Conservation (phyloP, 1,139 yeast species). For the Debaryomycetaceae sp. region DNA sequence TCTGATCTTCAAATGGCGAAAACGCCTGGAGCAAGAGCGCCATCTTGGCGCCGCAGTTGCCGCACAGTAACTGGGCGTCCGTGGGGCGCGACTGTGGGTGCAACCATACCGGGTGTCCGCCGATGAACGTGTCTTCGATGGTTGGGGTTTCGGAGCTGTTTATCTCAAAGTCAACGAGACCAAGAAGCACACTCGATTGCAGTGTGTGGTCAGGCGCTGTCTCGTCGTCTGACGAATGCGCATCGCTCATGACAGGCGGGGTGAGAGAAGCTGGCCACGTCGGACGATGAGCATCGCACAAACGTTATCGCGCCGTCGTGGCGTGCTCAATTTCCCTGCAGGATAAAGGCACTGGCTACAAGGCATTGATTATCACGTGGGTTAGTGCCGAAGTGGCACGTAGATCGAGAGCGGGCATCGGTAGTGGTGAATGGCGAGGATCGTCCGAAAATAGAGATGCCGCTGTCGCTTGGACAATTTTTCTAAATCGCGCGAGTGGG, state of each 20-base stretch:
- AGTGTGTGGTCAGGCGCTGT: conserved; percentile 19
- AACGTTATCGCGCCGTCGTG: too few relatives aligned
- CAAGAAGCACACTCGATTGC: conserved; percentile 43
- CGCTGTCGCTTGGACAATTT: too few relatives aligned
- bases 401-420: too few relatives aligned
- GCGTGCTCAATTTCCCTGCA: too few relatives aligned
- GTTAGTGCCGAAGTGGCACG: too few relatives aligned
- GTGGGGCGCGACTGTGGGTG: conserved; percentile 54
- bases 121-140: conserved; percentile 72
- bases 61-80: conserved; percentile 52
- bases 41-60: conserved; percentile 57
- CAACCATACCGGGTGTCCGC: conserved; percentile 67
- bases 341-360: too few relatives aligned
- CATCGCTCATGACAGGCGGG: conserved; percentile 15
- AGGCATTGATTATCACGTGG: too few relatives aligned
- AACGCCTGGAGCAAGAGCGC: conserved; percentile 72
- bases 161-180: conserved; percentile 58
- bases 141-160: conserved; percentile 33
- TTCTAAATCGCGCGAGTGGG: too few relatives aligned
- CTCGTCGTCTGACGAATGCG: conserved; percentile 43
- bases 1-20: conserved; percentile 68
- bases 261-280: not conserved
- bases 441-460: too few relatives aligned
- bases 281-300: not conserved
- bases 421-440: too few relatives aligned